A percentile compares a stretch with the other conserved stretches of the same genome.
Conservation (phyloP, 805 yeast genomes). For the Wickerhamiella spandovensis region DNA sequence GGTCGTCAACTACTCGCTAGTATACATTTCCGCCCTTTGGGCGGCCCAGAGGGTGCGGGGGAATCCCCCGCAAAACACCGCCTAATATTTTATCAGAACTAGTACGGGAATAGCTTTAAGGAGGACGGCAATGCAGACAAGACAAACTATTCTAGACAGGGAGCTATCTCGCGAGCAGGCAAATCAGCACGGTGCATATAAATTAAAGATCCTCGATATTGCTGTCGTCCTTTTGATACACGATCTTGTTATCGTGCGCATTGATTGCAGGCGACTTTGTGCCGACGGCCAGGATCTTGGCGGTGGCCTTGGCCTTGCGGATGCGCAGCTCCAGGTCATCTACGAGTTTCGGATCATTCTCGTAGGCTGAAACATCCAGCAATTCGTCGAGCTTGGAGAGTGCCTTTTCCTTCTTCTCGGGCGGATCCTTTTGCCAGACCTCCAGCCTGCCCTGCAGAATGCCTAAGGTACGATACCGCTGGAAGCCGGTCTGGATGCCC, state of each 20-base stretch:
- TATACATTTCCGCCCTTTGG: no score
- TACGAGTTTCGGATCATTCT: slow-evolving; percentile 41
- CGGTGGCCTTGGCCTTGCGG: slow-evolving; percentile 45
- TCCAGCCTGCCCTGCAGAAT: slow-evolving; percentile 41
- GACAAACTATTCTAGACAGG: no score
- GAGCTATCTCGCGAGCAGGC: background rate
- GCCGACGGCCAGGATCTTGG: slow-evolving; percentile 36
- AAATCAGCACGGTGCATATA: background rate
- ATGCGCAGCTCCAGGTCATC: slow-evolving; percentile 39
- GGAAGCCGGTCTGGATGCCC: slow-evolving; percentile 40
- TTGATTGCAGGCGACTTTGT: slow-evolving; percentile 18
- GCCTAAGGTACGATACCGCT: slow-evolving; percentile 46
- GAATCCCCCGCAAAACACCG: no score
- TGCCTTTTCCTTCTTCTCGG: slow-evolving; percentile 6
- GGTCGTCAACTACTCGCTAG: no score
- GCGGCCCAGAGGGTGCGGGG: no score
- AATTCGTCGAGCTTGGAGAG: slow-evolving; percentile 18
- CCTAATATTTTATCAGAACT: no score
- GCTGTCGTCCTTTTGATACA: slow-evolving; percentile 22
- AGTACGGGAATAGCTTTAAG: no score
- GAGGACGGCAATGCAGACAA: no score
- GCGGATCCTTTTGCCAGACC: slow-evolving; percentile 18
- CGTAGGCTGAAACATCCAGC: slow-evolving; percentile 27
- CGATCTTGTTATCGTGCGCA: slow-evolving; percentile 27
- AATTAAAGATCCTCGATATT: slow-evolving; percentile 23